A percentile compares a stretch with the other conserved stretches of the same genome.
These are phyloP conservation scores for Chlamydomonas sphaeroides DNA, from an alignment of 139 green algal genomes.

Conservation along the genomic window DNA sequence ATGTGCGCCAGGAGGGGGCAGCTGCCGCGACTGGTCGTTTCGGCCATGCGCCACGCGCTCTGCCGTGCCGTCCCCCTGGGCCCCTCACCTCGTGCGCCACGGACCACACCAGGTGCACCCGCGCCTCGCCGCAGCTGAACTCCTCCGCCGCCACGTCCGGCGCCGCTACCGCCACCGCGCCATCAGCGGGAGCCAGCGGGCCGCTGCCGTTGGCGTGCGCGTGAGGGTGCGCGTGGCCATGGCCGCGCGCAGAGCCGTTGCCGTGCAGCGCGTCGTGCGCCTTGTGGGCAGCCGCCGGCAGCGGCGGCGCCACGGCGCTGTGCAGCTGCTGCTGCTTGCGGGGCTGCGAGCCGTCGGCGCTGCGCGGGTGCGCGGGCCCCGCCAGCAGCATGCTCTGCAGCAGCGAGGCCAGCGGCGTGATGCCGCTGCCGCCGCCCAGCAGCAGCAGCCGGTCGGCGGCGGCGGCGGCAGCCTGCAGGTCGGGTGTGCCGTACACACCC, in stretches of 20 bases:
- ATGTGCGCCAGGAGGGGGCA: neutral
- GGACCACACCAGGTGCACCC: conserved; percentile 32
- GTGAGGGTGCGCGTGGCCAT: no score
- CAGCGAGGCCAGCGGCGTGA: conserved; percentile 24
- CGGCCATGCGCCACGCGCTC: neutral
- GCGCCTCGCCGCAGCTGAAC: neutral
- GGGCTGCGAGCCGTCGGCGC: no score
- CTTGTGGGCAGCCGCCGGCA: neutral
- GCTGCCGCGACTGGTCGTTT: neutral
- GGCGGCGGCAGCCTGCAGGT: conserved; percentile 28
- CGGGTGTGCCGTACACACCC: conserved; percentile 28
- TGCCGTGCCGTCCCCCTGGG: neutral
- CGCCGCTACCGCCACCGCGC: neutral
- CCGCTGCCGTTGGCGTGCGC: no score
- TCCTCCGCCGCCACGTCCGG: no score
- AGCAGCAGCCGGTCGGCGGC: conserved; percentile 7
- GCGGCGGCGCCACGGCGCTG: no score
- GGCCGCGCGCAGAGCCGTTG: no score
- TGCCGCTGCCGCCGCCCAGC: conserved; percentile 21
- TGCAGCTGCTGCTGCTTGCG: neutral
- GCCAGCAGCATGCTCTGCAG: conserved; percentile 4
- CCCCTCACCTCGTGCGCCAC: conserved; percentile 18
- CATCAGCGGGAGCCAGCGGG: no score
- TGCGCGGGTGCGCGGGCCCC: neutral
- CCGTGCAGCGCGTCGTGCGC: no score